phyloP scores from a whole-genome alignment of 345 rosid species.

The Pistacia integerrima region DNA sequence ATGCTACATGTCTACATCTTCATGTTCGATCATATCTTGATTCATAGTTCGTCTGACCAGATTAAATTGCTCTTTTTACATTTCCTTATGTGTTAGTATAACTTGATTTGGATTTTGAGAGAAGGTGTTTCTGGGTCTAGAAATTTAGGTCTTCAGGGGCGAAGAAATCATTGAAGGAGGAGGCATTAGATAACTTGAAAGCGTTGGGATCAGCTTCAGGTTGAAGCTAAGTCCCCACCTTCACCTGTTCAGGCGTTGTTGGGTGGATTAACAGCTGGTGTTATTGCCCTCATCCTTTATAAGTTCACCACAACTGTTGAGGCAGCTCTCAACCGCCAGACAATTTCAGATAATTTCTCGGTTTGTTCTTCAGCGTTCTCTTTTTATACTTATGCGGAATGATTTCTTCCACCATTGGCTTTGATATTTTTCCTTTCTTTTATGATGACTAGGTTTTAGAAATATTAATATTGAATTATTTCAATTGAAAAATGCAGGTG shows the following conservation, averaged over 20 bases:
- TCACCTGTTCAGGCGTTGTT: conserved; percentile 78
- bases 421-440: background rate
- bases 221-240: conserved; percentile 57
- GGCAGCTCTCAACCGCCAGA: conserved; percentile 74
- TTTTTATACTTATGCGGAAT: background rate
- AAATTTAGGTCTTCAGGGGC: conserved; percentile 72
- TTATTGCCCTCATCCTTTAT: conserved; percentile 82
- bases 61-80: background rate
- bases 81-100: background rate
- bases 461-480: background rate
- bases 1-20: background rate
- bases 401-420: background rate
- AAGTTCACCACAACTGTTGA: conserved; percentile 82
- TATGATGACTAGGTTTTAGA: conserved; percentile 5
- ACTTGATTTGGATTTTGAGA: conserved; percentile 8
- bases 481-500: background rate
- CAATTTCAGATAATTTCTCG: conserved; percentile 70
- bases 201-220: conserved; percentile 53
- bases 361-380: conserved; percentile 37
- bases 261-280: conserved; percentile 76
- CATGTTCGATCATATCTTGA: background rate
- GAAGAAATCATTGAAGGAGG: conserved; percentile 72
- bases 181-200: conserved; percentile 75
- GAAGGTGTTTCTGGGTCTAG: conserved; percentile 35
- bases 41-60: background rate